Percentiles rank a stretch among this genome's conserved stretches.
Conservation (phyloP, 441 rosid genomes). For the Erodium texanum region DNA sequence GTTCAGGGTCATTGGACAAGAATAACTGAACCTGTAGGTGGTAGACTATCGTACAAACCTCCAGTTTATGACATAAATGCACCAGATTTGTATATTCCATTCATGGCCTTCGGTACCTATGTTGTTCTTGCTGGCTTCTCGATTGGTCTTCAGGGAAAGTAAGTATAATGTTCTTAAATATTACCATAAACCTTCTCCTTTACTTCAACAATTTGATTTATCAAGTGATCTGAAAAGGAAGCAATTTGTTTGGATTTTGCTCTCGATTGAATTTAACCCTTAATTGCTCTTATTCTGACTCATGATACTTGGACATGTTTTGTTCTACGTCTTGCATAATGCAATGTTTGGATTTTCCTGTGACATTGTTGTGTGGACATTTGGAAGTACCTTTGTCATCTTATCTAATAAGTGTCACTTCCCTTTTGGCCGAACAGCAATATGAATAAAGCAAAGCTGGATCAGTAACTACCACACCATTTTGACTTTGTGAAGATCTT, state of each 20-base stretch:
- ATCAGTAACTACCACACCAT: too few species aligned
- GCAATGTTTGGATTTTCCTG: neutral
- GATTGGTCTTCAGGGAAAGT: conserved; percentile 26
- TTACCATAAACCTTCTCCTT: neutral
- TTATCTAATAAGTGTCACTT: too few species aligned
- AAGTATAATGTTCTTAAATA: conserved; percentile 10
- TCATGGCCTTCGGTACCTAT: conserved; percentile 26
- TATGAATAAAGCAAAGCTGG: too few species aligned
- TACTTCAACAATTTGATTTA: neutral
- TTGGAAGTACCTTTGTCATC: too few species aligned
- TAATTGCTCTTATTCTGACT: neutral
- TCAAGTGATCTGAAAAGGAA: neutral
- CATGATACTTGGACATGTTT: neutral
- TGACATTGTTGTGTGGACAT: too few species aligned
- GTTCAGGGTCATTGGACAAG: conserved; percentile 26
- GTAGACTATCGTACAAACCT: conserved; percentile 15
- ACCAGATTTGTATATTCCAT: conserved; percentile 27
- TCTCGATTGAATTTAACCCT: neutral
- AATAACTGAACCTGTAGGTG: conserved; percentile 13
- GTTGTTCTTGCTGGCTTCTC: conserved; percentile 22
- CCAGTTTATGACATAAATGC: conserved; percentile 28
- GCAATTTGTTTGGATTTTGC: neutral
- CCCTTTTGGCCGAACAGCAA: too few species aligned
- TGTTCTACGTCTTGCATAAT: neutral
- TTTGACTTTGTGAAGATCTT: too few species aligned